Evolutionary conservation across 352 stramenopile genomes (phyloP).

Genomic region (Achlya hypogyna): DNA sequence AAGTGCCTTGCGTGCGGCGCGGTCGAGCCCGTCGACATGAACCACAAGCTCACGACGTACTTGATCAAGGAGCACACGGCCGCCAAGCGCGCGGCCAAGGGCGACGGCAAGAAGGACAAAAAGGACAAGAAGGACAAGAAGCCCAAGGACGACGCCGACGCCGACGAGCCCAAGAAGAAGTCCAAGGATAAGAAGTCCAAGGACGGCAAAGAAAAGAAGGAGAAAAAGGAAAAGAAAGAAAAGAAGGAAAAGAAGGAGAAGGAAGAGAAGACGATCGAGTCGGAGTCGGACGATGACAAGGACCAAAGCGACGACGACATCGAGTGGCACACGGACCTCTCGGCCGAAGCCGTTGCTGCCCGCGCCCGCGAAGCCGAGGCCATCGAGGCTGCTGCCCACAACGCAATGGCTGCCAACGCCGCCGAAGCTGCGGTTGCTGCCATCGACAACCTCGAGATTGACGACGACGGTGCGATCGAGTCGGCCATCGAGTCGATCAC

Average conservation of each 20-base stretch:
- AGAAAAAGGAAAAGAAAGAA: constrained; percentile 54
- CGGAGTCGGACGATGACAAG: constrained; percentile 2
- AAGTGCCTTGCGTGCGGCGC: constrained; percentile 97
- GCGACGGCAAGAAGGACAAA: constrained; percentile 76
- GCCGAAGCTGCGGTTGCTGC: constrained; percentile 47
- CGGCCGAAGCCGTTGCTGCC: constrained; percentile 65
- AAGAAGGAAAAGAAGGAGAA: constrained; percentile 82
- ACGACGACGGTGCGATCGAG: constrained; percentile 76
- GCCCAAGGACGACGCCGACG: constrained; percentile 40
- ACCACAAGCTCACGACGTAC: constrained; percentile 96
- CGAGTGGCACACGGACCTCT: constrained; percentile 82
- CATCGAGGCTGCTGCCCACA: constrained; percentile 64
- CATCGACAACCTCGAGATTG: constrained; percentile 72
- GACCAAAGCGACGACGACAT: constrained; percentile 48
- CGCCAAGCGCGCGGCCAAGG: constrained; percentile 76
- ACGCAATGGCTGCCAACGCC: constrained; percentile 49
- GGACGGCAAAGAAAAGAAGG: constrained; percentile 68
- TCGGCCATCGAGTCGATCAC: constrained; percentile 58
- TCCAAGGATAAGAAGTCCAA: constrained; percentile 49
- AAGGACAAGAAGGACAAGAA: constrained; percentile 65
- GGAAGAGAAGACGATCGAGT: constrained; percentile 50
- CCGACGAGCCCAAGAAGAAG: constrained; percentile 54
- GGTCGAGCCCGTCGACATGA: constrained; percentile 96
- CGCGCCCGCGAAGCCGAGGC: constrained; percentile 73
- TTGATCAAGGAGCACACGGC: constrained; percentile 95